These are phyloP conservation scores for Talaromyces sp. DNA, from an alignment of 2,329 filamentous ascomycete genomes.

Conservation along the genomic window DNA sequence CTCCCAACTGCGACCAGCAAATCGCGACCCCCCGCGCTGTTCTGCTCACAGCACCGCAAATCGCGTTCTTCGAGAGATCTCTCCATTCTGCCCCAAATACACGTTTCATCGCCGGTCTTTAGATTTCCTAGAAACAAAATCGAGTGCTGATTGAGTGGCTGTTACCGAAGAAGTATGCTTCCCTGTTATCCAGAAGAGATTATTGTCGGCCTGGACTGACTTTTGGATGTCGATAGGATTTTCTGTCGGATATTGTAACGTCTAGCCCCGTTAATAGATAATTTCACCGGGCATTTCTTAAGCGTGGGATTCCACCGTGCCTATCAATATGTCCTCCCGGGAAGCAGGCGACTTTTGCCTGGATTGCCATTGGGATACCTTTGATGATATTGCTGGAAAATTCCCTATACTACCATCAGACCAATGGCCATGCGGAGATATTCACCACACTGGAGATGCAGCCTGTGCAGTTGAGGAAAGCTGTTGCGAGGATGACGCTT, in stretches of 20 bases:
- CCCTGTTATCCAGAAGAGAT: neutral
- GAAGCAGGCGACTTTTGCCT: slow-evolving; percentile 37
- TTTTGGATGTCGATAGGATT: neutral
- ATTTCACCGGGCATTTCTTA: slow-evolving; percentile 13
- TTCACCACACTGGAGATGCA: slow-evolving; percentile 27
- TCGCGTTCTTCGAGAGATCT: neutral
- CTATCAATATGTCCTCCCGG: slow-evolving; percentile 30
- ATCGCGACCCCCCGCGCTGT: slow-evolving; percentile 15
- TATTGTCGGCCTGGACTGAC: neutral
- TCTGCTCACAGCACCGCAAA: neutral
- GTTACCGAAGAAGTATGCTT: neutral
- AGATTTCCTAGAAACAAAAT: neutral
- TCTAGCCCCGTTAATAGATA: neutral
- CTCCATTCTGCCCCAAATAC: neutral
- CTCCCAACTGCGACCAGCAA: neutral
- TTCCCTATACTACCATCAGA: slow-evolving; percentile 25
- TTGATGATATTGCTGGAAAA: slow-evolving; percentile 31
- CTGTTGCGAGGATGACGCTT: slow-evolving; percentile 41
- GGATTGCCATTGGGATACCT: slow-evolving; percentile 42
- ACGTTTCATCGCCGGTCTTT: neutral
- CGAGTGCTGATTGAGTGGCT: neutral
- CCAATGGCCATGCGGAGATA: slow-evolving; percentile 31
- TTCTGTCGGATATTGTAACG: neutral
- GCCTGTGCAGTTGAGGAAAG: slow-evolving; percentile 32
- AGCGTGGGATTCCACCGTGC: neutral